Evolutionary conservation across 768 basidiomycete genomes (phyloP).

Genomic region (Neoboletus brunneissimus): DNA sequence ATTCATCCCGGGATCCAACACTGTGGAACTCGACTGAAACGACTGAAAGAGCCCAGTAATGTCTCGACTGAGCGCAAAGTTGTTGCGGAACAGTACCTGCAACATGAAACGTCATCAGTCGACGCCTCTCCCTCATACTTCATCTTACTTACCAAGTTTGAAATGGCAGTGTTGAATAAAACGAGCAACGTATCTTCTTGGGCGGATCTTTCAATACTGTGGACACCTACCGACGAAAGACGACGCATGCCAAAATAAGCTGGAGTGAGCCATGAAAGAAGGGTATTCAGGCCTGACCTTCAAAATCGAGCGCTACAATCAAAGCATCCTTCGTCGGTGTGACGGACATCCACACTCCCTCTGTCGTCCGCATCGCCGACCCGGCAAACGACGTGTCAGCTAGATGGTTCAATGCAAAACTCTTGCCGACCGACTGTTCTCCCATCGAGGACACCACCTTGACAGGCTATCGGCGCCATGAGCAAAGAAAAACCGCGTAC

Average conservation of each 20-base stretch:
- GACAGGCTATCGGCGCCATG: conserved; percentile 42
- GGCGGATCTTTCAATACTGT: conserved; percentile 59
- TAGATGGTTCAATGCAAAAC: conserved; percentile 57
- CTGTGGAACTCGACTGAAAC: conserved; percentile 55
- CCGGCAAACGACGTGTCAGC: conserved; percentile 65
- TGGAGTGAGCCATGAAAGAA: background rate
- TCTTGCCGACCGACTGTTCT: conserved; percentile 65
- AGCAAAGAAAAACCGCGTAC: background rate
- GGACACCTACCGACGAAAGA: conserved; percentile 40
- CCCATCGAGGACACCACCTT: conserved; percentile 69
- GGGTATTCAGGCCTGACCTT: conserved; percentile 37
- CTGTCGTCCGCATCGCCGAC: conserved; percentile 63
- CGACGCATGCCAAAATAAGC: background rate
- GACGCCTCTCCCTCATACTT: background rate
- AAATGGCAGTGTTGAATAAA: conserved; percentile 63
- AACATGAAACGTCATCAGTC: background rate
- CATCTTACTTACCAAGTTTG: conserved; percentile 50
- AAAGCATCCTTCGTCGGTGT: conserved; percentile 54
- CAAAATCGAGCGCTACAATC: conserved; percentile 62
- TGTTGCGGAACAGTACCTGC: conserved; percentile 63
- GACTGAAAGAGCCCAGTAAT: conserved; percentile 61
- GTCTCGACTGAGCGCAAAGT: conserved; percentile 59
- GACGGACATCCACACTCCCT: conserved; percentile 67
- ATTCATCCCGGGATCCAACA: conserved; percentile 62
- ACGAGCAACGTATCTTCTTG: conserved; percentile 65